Percentiles rank a stretch among this genome's conserved stretches.
phyloP scores from a whole-genome alignment of 495 filamentous ascomycete species.

The Trichodelitschia bisporula region DNA sequence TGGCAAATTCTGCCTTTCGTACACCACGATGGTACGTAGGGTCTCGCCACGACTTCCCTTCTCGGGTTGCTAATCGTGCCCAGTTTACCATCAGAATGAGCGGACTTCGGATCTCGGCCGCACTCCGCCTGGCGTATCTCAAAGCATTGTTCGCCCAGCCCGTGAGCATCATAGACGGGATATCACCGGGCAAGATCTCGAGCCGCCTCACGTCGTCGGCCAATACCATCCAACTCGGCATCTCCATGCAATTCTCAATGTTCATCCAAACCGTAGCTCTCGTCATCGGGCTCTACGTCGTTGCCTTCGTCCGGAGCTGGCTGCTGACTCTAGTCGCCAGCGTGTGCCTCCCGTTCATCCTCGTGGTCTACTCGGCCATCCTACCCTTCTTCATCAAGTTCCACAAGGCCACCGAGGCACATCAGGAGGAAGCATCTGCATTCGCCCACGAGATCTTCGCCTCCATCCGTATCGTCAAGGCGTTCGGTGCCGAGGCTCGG shows the following conservation, averaged over 20 bases:
- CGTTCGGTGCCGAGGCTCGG: slow-evolving; percentile 34
- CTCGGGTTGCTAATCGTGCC: neutral
- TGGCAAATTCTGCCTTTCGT: slow-evolving; percentile 29
- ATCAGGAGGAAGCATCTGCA: slow-evolving; percentile 33
- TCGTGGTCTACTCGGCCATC: slow-evolving; percentile 26
- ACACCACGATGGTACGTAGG: slow-evolving; percentile 26
- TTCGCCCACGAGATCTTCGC: slow-evolving; percentile 26
- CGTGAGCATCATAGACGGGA: slow-evolving; percentile 10
- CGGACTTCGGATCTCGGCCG: slow-evolving; percentile 12
- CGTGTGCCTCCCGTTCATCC: slow-evolving; percentile 29
- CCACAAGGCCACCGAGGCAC: slow-evolving; percentile 27
- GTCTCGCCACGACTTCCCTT: slow-evolving; percentile 1
- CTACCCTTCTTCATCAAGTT: slow-evolving; percentile 32
- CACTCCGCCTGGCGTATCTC: slow-evolving; percentile 13
- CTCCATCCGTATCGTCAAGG: slow-evolving; percentile 26
- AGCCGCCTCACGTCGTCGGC: slow-evolving; percentile 12
- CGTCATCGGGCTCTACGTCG: slow-evolving; percentile 10
- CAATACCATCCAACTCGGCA: slow-evolving; percentile 12
- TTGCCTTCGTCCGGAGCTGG: slow-evolving; percentile 11
- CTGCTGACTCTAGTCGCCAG: slow-evolving; percentile 18
- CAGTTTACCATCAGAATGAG: slow-evolving; percentile 12
- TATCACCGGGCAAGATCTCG: slow-evolving; percentile 14
- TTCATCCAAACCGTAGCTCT: slow-evolving; percentile 11
- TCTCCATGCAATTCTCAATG: slow-evolving; percentile 13
- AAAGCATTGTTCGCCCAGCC: slow-evolving; percentile 12